Evolutionary conservation across 2,329 filamentous ascomycete species (phyloP).

Genomic region (Venturia aucupariae): DNA sequence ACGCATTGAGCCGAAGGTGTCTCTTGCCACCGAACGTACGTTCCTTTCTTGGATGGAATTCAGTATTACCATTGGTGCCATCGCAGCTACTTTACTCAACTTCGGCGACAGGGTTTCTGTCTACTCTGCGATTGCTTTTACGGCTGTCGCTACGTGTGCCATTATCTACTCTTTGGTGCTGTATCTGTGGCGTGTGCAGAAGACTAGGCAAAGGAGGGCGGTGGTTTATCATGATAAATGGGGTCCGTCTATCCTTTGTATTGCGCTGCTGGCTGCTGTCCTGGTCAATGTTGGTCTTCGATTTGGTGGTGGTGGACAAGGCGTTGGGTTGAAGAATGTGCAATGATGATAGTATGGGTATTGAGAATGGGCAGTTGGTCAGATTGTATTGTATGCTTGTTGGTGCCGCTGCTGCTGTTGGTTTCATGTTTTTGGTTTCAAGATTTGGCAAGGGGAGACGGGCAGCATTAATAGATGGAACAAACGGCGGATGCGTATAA

Average conservation of each 20-base stretch:
- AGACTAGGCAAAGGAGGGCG: slow-evolving; percentile 74
- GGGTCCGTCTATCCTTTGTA: slow-evolving; percentile 71
- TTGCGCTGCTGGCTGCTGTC: slow-evolving; percentile 64
- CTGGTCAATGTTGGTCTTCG: slow-evolving; percentile 72
- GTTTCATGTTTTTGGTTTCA: not conserved
- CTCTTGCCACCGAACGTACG: slow-evolving; percentile 90
- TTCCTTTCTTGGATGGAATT: slow-evolving; percentile 97
- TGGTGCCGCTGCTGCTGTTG: not conserved
- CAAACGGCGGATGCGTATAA: not conserved
- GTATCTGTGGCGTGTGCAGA: slow-evolving; percentile 80
- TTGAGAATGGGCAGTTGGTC: not conserved
- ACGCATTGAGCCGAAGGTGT: slow-evolving; percentile 94
- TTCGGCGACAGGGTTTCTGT: slow-evolving; percentile 23
- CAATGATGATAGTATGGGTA: not conserved
- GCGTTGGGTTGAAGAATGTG: slow-evolving; percentile 29
- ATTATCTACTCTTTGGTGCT: slow-evolving; percentile 76
- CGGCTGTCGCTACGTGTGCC: slow-evolving; percentile 64
- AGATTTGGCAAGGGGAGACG: not conserved
- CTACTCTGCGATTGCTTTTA: slow-evolving; percentile 61
- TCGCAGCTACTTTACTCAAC: slow-evolving; percentile 33
- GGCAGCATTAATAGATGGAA: not conserved
- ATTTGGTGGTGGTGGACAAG: slow-evolving; percentile 46
- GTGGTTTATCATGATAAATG: slow-evolving; percentile 86
- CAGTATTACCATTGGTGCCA: slow-evolving; percentile 73
- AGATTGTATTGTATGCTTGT: not conserved